These are phyloP conservation scores for Xylariaceae sp. DNA, from an alignment of 2,329 filamentous ascomycete genomes.

Conservation along the genomic window DNA sequence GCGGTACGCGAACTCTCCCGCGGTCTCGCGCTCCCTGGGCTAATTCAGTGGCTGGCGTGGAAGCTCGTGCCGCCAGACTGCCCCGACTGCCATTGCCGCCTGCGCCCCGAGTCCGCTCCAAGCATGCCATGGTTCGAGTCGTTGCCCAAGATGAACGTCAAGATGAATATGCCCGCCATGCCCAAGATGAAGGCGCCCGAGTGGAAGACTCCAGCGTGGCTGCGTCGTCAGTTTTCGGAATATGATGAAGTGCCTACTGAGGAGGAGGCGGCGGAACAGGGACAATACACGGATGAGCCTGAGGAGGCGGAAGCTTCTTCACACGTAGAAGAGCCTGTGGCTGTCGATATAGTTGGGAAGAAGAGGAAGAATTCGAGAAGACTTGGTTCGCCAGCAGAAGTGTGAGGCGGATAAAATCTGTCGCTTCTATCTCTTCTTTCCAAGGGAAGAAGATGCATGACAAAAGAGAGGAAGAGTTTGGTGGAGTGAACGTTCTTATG, in stretches of 20 bases:
- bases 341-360: not conserved
- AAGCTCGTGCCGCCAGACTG: conserved; percentile 35
- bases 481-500: no score
- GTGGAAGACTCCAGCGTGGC: conserved; percentile 13
- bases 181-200: conserved; percentile 17
- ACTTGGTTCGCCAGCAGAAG: no score
- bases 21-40: conserved; percentile 34
- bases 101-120: conserved; percentile 28
- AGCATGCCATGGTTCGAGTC: conserved; percentile 17
- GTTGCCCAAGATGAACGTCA: conserved; percentile 12
- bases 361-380: not conserved
- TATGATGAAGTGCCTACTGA: not conserved
- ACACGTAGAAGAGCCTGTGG: not conserved
- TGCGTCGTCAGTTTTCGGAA: conserved; percentile 1
- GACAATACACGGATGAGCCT: not conserved
- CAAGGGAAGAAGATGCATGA: no score
- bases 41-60: conserved; percentile 36
- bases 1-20: conserved; percentile 34
- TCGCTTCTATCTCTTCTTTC: no score
- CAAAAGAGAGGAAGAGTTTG: no score
- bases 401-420: no score
- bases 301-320: not conserved
- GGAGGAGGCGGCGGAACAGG: not conserved
- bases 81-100: conserved; percentile 34
- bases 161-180: conserved; percentile 26